Evolutionary conservation across 2,329 filamentous ascomycete species (phyloP), one percentile per base, ranked within the genome.

Genomic region (Elsinoe batatas): DNA sequence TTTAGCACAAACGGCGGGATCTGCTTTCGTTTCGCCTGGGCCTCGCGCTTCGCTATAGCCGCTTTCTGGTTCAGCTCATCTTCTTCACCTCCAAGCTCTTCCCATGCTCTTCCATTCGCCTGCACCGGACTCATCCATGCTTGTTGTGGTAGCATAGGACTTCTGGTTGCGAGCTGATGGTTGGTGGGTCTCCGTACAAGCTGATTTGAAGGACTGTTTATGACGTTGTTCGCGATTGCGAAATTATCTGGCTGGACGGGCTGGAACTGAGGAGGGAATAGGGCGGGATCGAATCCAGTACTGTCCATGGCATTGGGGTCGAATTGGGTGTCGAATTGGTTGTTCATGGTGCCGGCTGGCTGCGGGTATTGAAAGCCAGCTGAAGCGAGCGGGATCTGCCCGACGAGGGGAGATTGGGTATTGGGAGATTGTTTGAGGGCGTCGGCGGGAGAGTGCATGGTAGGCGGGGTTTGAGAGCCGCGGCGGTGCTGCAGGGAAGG

Each of bases 1-100:
- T 98, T 98, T 70, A 96, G 91, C 42, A 98, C 91, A 75, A 98
- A 98, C 0, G 93, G 91, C 0, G 93, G 91, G 10, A 98, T 97
- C 65, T 94, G 88, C 71, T 97, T 97, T 64, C 91, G 79, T 71
- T 95, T 97, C 13, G 85, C 80, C 68, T 91, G 87, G 0, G 91
- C 85, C 57, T 97, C 93, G 66, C 85, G 82, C 74, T 94, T 95
- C 7, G 90, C 90, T 59, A 86, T 76, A 61, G 85, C 78, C 18
- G 90, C 91, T 71, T 83, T 83, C 67, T 86, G 82, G 66, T 95
- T 89, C 58, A 96, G 73, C 55, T 87, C 77, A 59, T 91, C 86
- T 58, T 94, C 79, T 61, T 83, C 88, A 61, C 94, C 84, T 64
- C 82, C 75, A 67, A 84, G n/a, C 30, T 55, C 53, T 37, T 46